These are phyloP conservation scores for Colletotrichum abscissum DNA, from an alignment of 2,329 filamentous ascomycete genomes.

Conservation along the genomic window DNA sequence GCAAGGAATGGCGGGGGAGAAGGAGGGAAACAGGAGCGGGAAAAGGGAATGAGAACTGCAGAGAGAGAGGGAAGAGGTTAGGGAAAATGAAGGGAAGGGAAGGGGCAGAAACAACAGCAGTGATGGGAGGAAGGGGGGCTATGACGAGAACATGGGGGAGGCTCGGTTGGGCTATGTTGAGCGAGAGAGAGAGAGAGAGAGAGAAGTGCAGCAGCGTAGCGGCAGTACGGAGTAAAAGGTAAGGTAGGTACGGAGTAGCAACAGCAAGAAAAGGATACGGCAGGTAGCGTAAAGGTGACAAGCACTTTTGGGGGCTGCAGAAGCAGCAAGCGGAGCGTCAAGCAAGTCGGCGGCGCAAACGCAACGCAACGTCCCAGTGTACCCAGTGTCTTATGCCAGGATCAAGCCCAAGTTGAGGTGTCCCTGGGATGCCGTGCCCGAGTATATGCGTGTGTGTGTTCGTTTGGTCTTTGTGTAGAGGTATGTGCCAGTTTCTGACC, in stretches of 20 bases:
- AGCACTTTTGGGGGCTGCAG: background rate
- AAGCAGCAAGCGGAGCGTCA: background rate
- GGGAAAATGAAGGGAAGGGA: background rate
- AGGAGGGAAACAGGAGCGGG: background rate
- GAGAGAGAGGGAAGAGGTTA: background rate
- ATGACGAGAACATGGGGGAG: constrained; percentile 48
- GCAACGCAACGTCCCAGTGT: background rate
- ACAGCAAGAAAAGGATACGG: background rate
- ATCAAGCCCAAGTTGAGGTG: background rate
- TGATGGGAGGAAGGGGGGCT: constrained; percentile 26
- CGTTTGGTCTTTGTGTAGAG: background rate
- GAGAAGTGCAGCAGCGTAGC: background rate
- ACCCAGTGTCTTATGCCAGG: too few species aligned
- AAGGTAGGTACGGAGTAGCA: background rate
- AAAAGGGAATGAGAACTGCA: background rate
- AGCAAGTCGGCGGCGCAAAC: background rate
- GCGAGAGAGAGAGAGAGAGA: background rate
- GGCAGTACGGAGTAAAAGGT: too few species aligned
- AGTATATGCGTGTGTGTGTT: background rate
- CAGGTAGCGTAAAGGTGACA: background rate
- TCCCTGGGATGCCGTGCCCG: background rate
- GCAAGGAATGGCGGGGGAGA: background rate
- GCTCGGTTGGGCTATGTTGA: constrained; percentile 16
- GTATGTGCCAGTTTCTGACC: background rate
- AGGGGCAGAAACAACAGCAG: background rate